Percentiles rank a stretch among this genome's conserved stretches.
Conservation (phyloP, 2,329 filamentous ascomycete species). For the Ophiocordyceps australis region DNA sequence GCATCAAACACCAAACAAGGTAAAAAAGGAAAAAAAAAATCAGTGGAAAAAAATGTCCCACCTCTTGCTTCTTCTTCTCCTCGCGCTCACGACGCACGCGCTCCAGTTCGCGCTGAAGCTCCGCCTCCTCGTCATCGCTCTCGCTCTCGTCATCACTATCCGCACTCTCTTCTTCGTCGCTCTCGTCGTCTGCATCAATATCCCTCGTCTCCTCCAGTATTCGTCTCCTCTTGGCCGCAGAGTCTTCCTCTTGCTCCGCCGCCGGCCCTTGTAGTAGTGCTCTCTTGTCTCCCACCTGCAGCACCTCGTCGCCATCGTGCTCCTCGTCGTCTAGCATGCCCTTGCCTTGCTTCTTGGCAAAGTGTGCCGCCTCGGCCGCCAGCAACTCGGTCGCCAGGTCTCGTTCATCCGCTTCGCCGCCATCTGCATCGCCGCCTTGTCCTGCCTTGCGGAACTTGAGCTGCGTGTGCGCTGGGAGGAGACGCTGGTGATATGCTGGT, state of each 20-base stretch:
- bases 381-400: constrained; percentile 84
- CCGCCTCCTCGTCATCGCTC: constrained; percentile 46
- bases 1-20: no score
- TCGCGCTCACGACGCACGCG: constrained; percentile 71
- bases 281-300: constrained; percentile 30
- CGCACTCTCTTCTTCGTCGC: constrained; percentile 25
- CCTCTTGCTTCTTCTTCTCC: constrained; percentile 20
- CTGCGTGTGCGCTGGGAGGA: constrained; percentile 82
- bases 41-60: no score
- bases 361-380: constrained; percentile 73
- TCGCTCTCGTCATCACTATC: constrained; percentile 37
- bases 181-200: constrained; percentile 59
- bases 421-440: constrained; percentile 62
- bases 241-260: constrained; percentile 37
- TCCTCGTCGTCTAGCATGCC: constrained; percentile 23
- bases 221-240: constrained; percentile 66
- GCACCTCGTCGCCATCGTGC: constrained; percentile 21
- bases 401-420: constrained; percentile 50
- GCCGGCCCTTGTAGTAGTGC: constrained; percentile 29
- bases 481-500: constrained; percentile 87
- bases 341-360: constrained; percentile 53
- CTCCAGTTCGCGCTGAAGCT: constrained; percentile 81
- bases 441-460: constrained; percentile 79
- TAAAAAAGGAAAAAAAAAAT: no score
- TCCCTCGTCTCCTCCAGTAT: constrained; percentile 79